Base-by-base conservation (phyloP, 2,329 filamentous ascomycete species). In the Parascedosporium putredinis region DNA sequence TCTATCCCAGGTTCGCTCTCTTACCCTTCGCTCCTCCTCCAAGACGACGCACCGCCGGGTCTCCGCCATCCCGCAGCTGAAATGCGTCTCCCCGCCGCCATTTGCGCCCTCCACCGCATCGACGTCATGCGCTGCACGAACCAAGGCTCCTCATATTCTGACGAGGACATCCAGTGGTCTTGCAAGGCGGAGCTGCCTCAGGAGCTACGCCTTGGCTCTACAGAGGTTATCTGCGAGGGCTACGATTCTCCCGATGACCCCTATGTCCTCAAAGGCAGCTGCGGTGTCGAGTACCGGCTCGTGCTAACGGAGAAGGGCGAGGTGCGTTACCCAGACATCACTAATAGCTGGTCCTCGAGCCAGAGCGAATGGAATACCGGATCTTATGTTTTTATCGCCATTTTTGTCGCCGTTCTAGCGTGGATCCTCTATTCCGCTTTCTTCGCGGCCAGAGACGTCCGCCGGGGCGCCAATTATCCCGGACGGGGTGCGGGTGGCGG, bases 211-310 rank as follows among this genome's bases (percentile, higher is more conserved):
- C 79, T 97, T 24, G 90, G 88, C 51, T 76, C 78, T 53, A 96
- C 91, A 9, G 90, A 97, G 54, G 91, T 97, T 50, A 73, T 89
- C 9, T 98, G 93, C 65, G 91, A 98, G 62, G 91, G 93, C 9
- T 97, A 95, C 67, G 71, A 78, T 51, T 74, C 71, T 12, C 67
- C 83, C 1, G 79, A 91, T 44, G 93, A 97, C 63, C 80, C 81
- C 0, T 94, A 88, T 64, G 78, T 97, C n/a, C 69, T 97, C 49
- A 89, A 86, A 60, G 93, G 93, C 20, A 93, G 86, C 64, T 97
- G 91, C 66, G 93, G 86, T 12, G 90, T 95, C 22, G 88, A 95
- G 67, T 97, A 97, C 66, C 75, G 84, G 12, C 67, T 97, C 5
- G 65, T 85, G 0, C 70, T 97, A 48, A 97, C 90, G 1, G 80